phyloP scores from a whole-genome alignment of 352 stramenopile species.

The Phytophthora hybrid region DNA sequence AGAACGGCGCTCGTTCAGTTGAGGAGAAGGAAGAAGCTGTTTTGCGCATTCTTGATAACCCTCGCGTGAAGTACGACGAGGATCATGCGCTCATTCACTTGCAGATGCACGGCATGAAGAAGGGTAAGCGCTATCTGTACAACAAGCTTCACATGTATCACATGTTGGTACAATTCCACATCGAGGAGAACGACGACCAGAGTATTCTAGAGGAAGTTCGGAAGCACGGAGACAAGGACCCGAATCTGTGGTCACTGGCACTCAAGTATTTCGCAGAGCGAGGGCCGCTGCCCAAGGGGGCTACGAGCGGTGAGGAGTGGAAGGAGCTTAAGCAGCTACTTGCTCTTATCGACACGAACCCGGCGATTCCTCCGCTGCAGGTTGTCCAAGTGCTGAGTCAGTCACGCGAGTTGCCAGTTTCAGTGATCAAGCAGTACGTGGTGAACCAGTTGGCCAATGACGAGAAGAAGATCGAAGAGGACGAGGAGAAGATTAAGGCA shows the following conservation, averaged over 20 bases:
- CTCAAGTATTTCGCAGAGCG: conserved; percentile 92
- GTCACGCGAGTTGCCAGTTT: conserved; percentile 81
- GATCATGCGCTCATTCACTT: conserved; percentile 94
- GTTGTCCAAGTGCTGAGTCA: conserved; percentile 89
- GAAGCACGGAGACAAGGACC: conserved; percentile 90
- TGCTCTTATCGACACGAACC: conserved; percentile 79
- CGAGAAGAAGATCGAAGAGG: conserved; percentile 85
- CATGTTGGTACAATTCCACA: conserved; percentile 95
- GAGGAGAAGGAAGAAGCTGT: conserved; percentile 85
- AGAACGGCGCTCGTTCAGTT: conserved; percentile 37
- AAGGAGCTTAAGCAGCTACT: conserved; percentile 84
- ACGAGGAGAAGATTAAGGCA: conserved; percentile 88
- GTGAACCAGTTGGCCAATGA: conserved; percentile 85
- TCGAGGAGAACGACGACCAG: conserved; percentile 92
- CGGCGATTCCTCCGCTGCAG: conserved; percentile 84
- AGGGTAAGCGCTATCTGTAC: conserved; percentile 94
- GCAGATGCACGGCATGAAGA: conserved; percentile 93
- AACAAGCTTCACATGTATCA: conserved; percentile 95
- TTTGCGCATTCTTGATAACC: conserved; percentile 91
- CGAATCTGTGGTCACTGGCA: conserved; percentile 91
- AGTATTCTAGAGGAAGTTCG: conserved; percentile 91
- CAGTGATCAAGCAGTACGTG: conserved; percentile 88
- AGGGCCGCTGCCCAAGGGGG: conserved; percentile 74
- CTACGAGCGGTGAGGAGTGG: conserved; percentile 71
- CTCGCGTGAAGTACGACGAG: conserved; percentile 91